Percentiles rank a stretch among this genome's conserved stretches.
Conservation (phyloP, 208 protist species). For the Wallacemonas collosoma region DNA sequence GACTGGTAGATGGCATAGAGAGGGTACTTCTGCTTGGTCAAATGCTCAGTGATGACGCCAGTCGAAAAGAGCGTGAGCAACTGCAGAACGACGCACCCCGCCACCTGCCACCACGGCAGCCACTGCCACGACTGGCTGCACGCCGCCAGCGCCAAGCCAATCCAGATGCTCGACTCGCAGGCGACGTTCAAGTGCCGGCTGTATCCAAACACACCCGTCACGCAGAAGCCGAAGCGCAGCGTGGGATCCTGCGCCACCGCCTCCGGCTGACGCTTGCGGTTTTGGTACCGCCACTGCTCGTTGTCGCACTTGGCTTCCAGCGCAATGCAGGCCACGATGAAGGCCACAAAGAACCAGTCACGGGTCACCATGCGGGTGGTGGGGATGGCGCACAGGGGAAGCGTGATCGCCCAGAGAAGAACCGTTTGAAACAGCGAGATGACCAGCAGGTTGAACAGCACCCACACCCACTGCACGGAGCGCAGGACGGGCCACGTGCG, state of each 20-base stretch:
- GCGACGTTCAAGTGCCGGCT: conserved; percentile 80
- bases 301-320: conserved; percentile 69
- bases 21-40: conserved; percentile 65
- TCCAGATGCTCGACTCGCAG: conserved; percentile 65
- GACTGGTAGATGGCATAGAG: conserved; percentile 66
- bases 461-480: conserved; percentile 34
- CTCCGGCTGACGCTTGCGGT: conserved; percentile 31
- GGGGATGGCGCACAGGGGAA: conserved; percentile 55
- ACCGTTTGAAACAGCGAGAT: conserved; percentile 71
- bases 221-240: conserved; percentile 61
- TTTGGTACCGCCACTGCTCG: conserved; percentile 77
- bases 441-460: conserved; percentile 67
- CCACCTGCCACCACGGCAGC: conserved; percentile 46
- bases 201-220: conserved; percentile 77
- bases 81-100: conserved; percentile 43
- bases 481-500: conserved; percentile 43
- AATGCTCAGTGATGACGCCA: conserved; percentile 50
- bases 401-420: conserved; percentile 76
- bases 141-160: conserved; percentile 50
- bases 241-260: conserved; percentile 1
- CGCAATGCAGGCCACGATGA: conserved; percentile 37
- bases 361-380: conserved; percentile 21
- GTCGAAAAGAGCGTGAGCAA: conserved; percentile 58
- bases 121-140: conserved; percentile 21
- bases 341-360: conserved; percentile 37